Conservation (phyloP, 2,329 filamentous ascomycete species). For the Claviceps sorghi region DNA sequence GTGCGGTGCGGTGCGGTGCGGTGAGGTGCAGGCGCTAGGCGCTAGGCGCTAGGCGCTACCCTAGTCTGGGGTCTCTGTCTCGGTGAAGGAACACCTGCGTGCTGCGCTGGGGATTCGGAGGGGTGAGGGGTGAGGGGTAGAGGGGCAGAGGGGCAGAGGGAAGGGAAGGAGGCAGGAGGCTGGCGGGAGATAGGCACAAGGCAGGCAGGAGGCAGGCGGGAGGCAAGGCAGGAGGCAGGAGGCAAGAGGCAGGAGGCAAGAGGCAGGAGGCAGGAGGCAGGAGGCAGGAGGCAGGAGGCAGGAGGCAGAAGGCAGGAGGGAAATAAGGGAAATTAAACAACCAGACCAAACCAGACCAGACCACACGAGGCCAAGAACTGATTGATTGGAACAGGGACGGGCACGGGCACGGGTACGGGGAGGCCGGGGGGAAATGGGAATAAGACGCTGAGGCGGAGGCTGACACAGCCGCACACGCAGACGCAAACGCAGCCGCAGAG, state of each 20-base stretch:
- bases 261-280: not conserved
- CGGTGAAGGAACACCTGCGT: not conserved
- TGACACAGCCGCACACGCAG: not conserved
- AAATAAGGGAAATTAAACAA: constrained; percentile 1
- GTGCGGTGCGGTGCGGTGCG: not conserved
- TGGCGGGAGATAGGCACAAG: not conserved
- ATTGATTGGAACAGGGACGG: constrained; percentile 1
- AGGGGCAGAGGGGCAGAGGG: too few species aligned
- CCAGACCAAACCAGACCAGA: not conserved
- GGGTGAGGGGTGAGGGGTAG: not conserved
- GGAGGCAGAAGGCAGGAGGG: not conserved
- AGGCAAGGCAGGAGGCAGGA: too few species aligned
- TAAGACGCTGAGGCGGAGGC: constrained; percentile 4
- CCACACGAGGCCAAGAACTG: not conserved
- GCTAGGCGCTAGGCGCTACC: too few species aligned
- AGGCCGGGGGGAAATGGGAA: constrained; percentile 6
- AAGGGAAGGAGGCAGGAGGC: not conserved
- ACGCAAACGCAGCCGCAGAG: not conserved
- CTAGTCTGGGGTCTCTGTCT: not conserved
- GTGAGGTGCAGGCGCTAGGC: not conserved
- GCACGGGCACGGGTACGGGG: constrained; percentile 6
- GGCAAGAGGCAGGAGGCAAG: not conserved
- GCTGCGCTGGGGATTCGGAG: not conserved
- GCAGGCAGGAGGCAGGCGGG: not conserved
- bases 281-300: too few species aligned